phyloP scores from a whole-genome alignment of 2,329 filamentous ascomycete species.

The Fusarium sp. region DNA sequence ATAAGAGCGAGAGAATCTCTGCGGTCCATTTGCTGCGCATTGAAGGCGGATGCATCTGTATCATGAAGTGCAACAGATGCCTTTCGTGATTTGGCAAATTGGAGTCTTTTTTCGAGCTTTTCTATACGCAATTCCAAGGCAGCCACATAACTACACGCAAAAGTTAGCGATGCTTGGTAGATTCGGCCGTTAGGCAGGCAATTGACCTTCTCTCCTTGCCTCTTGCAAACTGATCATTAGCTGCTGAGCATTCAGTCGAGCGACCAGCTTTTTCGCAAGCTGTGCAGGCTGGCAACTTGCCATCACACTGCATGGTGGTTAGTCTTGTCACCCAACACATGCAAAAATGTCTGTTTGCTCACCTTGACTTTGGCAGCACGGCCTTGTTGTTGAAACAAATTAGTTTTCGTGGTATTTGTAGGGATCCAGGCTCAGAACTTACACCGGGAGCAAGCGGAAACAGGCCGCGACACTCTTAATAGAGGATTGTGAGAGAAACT shows the following conservation, averaged over 20 bases:
- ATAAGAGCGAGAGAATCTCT: conserved; percentile 74
- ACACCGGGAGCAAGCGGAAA: conserved; percentile 85
- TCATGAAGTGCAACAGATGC: conserved; percentile 77
- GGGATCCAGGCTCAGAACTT: conserved; percentile 44
- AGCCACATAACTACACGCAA: conserved; percentile 80
- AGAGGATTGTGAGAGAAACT: conserved; percentile 69
- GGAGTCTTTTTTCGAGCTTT: conserved; percentile 83
- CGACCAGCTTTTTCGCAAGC: conserved; percentile 94
- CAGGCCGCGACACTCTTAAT: conserved; percentile 80
- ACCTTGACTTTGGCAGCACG: conserved; percentile 94
- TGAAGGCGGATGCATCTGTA: conserved; percentile 57
- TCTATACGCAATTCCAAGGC: conserved; percentile 94
- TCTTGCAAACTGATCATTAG: conserved; percentile 94
- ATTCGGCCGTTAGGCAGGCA: background rate
- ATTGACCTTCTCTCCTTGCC: conserved; percentile 89
- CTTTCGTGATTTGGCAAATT: conserved; percentile 77
- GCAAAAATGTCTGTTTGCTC: conserved; percentile 7
- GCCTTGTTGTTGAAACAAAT: conserved; percentile 54
- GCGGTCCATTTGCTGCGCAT: conserved; percentile 63
- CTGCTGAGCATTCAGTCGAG: conserved; percentile 88
- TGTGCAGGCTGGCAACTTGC: conserved; percentile 93
- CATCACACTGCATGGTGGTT: conserved; percentile 77
- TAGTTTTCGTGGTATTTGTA: conserved; percentile 1
- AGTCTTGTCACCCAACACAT: conserved; percentile 10
- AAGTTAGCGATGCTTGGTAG: conserved; percentile 19